These are phyloP conservation scores for Aspergillus bertholletiae DNA, from an alignment of 495 filamentous ascomycete genomes.

Conservation along the genomic window DNA sequence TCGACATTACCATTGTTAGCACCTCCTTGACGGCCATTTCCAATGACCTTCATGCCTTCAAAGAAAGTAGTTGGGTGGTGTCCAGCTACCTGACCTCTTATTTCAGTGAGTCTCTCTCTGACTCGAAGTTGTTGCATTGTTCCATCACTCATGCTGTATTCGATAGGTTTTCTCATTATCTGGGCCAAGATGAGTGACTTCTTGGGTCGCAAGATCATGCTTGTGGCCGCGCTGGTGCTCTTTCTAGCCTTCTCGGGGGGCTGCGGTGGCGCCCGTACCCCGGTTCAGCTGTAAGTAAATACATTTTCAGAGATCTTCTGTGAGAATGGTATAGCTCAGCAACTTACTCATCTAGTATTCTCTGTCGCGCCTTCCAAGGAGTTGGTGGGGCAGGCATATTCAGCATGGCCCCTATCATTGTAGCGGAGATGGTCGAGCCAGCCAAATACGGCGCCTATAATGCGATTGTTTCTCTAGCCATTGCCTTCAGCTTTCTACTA, in stretches of 20 bases:
- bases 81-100: constrained; percentile 24
- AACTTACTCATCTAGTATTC: constrained; percentile 19
- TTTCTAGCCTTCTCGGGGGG: constrained; percentile 54
- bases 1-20: constrained; percentile 50
- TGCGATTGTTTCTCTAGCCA: constrained; percentile 27
- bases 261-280: constrained; percentile 44
- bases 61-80: constrained; percentile 22
- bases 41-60: constrained; percentile 13
- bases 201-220: constrained; percentile 45
- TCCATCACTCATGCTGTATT: no score
- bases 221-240: constrained; percentile 40
- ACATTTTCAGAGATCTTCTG: no score
- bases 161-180: constrained; percentile 29
- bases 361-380: constrained; percentile 39
- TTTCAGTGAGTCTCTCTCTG: constrained; percentile 20
- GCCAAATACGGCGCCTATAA: constrained; percentile 36
- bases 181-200: constrained; percentile 51
- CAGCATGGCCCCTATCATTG: constrained; percentile 51
- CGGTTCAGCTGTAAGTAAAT: constrained; percentile 41
- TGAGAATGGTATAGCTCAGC: neutral
- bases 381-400: constrained; percentile 44
- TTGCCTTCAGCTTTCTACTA: constrained; percentile 13
- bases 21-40: constrained; percentile 45
- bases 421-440: constrained; percentile 45
- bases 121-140: no score